phyloP scores from a whole-genome alignment of 2,329 filamentous ascomycete genomes.

The Fusarium heterosporum region DNA sequence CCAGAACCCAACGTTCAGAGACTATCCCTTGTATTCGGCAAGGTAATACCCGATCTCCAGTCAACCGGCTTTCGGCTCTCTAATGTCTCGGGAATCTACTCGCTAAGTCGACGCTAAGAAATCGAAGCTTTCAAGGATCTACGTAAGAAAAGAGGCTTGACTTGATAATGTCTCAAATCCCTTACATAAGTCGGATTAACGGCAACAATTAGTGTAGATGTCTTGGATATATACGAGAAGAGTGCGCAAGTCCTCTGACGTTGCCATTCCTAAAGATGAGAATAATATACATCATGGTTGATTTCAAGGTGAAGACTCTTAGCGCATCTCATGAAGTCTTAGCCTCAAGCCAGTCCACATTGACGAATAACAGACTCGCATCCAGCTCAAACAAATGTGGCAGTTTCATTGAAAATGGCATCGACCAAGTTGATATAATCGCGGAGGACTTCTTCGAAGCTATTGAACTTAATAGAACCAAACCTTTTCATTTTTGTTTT shows the following conservation, averaged over 20 bases:
- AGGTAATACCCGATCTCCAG: background rate
- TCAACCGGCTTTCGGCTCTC: background rate
- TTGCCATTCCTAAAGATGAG: background rate
- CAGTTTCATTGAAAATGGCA: background rate
- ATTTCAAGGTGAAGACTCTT: background rate
- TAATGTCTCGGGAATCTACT: rapidly evolving
- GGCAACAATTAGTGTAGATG: no score
- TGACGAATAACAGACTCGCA: background rate
- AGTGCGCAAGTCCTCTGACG: no score
- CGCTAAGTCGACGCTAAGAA: background rate
- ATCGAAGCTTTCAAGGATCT: no score
- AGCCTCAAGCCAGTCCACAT: background rate
- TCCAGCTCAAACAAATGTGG: background rate
- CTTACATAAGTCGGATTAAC: no score
- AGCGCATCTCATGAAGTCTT: background rate
- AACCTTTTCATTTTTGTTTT: background rate
- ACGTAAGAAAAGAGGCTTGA: background rate
- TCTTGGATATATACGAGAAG: no score
- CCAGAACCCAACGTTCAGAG: background rate
- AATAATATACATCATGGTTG: background rate
- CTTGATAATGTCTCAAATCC: no score
- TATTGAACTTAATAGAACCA: background rate
- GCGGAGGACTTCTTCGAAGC: background rate
- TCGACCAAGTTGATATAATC: background rate
- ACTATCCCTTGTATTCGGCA: background rate